Percentiles rank a stretch among this genome's conserved stretches.
Evolutionary conservation across 2,329 filamentous ascomycete genomes (phyloP).

Genomic region (Xylaria arbuscula): DNA sequence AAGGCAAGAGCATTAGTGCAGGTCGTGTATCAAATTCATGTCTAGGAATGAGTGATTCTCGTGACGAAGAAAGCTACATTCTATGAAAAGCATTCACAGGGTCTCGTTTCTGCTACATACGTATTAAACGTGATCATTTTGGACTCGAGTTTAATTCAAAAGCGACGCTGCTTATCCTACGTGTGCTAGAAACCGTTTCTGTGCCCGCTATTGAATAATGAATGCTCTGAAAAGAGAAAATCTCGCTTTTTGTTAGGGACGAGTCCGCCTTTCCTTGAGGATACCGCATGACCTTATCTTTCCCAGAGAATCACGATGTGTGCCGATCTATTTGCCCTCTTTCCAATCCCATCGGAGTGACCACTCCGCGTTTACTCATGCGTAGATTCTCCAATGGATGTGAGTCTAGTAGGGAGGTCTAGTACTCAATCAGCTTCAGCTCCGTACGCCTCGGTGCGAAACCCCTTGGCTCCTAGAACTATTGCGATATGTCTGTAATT

Average conservation of each 20-base stretch:
- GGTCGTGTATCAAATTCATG: neutral
- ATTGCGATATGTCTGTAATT: no score
- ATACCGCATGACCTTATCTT: neutral
- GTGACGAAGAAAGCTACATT: slow-evolving; percentile 3
- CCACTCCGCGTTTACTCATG: neutral
- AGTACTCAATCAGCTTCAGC: no score
- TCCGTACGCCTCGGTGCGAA: no score
- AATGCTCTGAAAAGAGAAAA: neutral
- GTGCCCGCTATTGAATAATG: neutral
- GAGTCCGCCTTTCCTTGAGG: neutral
- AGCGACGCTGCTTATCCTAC: no score
- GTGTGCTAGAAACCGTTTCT: neutral
- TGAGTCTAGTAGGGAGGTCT: no score
- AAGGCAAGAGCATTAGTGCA: neutral
- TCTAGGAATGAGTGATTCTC: neutral
- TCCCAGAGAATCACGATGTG: neutral
- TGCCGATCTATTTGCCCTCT: neutral
- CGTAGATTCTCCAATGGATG: no score
- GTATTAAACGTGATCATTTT: neutral
- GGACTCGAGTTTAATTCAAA: no score
- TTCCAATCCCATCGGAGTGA: neutral
- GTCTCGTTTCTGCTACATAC: neutral
- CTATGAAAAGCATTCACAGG: neutral
- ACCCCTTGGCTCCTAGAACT: no score
- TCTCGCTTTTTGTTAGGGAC: neutral